Conservation (phyloP, 2,329 filamentous ascomycete genomes). For the Botrytis sinoallii region DNA sequence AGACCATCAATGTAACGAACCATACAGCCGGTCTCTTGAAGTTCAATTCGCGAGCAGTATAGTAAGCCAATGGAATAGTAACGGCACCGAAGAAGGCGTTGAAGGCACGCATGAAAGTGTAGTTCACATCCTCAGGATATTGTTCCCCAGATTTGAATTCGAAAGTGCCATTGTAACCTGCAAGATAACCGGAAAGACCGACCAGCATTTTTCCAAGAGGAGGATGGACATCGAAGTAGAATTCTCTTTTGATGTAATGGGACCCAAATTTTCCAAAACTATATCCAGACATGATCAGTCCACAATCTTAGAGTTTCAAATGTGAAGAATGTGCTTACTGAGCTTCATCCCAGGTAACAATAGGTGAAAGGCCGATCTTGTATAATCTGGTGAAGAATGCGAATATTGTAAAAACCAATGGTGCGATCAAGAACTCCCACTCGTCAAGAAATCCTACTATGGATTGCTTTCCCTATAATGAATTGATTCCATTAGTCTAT, state of each 20-base stretch:
- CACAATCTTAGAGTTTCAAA: conserved; percentile 38
- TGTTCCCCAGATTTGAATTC: conserved; percentile 98
- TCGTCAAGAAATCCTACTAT: conserved; percentile 61
- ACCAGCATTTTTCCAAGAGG: conserved; percentile 98
- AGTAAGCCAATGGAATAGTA: conserved; percentile 92
- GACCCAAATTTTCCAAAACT: conserved; percentile 97
- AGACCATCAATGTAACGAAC: conserved; percentile 93
- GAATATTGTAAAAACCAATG: conserved; percentile 58
- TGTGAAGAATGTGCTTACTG: conserved; percentile 51
- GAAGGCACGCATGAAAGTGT: conserved; percentile 98
- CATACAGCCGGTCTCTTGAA: conserved; percentile 85
- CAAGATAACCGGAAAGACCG: conserved; percentile 90
- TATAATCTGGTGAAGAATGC: conserved; percentile 66
- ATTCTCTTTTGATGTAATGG: conserved; percentile 98
- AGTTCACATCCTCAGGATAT: conserved; percentile 91
- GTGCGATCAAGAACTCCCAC: conserved; percentile 61
- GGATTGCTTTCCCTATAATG: conserved; percentile 47
- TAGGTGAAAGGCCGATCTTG: conserved; percentile 69
- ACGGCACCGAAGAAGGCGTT: conserved; percentile 92
- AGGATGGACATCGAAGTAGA: conserved; percentile 97
- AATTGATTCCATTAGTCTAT: conserved; percentile 29
- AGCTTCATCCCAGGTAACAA: conserved; percentile 75
- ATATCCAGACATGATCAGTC: conserved; percentile 26
- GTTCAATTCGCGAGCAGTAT: conserved; percentile 85
- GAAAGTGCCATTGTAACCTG: conserved; percentile 97